Evolutionary conservation across 768 basidiomycete species (phyloP).

Genomic region (Agrocybe praecox): DNA sequence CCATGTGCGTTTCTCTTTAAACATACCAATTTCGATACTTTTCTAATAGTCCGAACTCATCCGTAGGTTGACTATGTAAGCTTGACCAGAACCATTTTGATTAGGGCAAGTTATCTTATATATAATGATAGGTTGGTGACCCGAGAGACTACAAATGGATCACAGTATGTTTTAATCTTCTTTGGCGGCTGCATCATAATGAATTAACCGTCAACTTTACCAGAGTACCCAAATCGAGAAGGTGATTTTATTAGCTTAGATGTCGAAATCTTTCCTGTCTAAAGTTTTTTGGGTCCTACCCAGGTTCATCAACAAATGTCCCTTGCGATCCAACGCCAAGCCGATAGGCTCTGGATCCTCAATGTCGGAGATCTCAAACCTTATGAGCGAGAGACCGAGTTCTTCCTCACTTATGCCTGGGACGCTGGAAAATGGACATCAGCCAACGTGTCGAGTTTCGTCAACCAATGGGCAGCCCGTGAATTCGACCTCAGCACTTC

Average conservation of each 20-base stretch:
- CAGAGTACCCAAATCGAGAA: constrained; percentile 58
- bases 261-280: background rate
- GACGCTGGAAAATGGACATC: constrained; percentile 57
- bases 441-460: constrained; percentile 54
- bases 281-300: too few species aligned
- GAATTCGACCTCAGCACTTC: constrained; percentile 55
- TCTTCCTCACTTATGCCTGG: constrained; percentile 67
- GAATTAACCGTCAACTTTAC: background rate
- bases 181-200: background rate
- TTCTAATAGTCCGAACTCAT: background rate
- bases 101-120: background rate
- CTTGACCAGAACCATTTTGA: background rate
- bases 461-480: constrained; percentile 60
- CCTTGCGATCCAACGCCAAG: constrained; percentile 59
- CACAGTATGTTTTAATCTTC: constrained; percentile 35
- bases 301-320: constrained; percentile 73
- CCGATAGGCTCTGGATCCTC: constrained; percentile 65
- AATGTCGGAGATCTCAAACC: constrained; percentile 81
- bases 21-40: too few species aligned
- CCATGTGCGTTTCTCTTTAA: constrained; percentile 41
- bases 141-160: constrained; percentile 78
- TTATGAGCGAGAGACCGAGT: constrained; percentile 71
- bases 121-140: constrained; percentile 52
- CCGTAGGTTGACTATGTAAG: constrained; percentile 49
- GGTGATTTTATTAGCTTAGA: constrained; percentile 22